A percentile compares a stretch with the other conserved stretches of the same genome.
These are phyloP conservation scores for Petasospora rhodanensis DNA, from an alignment of 1,139 yeast species.

Conservation along the genomic window DNA sequence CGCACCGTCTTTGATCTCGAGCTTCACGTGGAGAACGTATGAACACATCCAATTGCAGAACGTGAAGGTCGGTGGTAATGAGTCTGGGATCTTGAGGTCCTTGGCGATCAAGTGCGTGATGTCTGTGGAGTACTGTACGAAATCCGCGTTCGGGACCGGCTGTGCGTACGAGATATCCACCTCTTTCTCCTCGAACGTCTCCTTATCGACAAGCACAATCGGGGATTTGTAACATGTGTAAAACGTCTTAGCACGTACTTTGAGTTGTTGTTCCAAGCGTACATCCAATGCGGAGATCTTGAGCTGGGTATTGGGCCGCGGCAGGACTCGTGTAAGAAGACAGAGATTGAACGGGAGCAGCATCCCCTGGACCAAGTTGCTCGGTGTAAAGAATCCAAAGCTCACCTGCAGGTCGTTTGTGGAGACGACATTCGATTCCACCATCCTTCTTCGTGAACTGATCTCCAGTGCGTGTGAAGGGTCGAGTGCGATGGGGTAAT, in stretches of 20 bases:
- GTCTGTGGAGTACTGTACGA: conserved; percentile 1
- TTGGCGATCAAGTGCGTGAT: conserved; percentile 1
- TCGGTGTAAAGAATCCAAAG: conserved; percentile 3
- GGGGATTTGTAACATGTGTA: background rate
- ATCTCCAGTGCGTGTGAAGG: background rate
- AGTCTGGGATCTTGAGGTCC: background rate
- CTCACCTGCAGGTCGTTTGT: background rate
- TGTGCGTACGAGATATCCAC: conserved; percentile 1
- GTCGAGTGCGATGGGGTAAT: conserved; percentile 1
- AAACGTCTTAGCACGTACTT: background rate
- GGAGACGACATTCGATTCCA: background rate
- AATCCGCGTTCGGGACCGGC: conserved; percentile 1
- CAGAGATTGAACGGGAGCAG: conserved; percentile 6
- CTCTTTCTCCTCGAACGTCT: background rate
- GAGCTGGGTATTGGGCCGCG: background rate
- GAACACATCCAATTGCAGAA: conserved; percentile 4
- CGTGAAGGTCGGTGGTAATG: conserved; percentile 1
- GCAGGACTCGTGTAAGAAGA: conserved; percentile 1
- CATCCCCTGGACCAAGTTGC: conserved; percentile 1
- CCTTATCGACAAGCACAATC: background rate
- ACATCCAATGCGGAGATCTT: background rate
- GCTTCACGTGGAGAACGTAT: background rate
- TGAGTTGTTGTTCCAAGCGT: background rate
- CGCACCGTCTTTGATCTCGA: background rate
- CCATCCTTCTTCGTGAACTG: conserved; percentile 1